A percentile compares a stretch with the other conserved stretches of the same genome.
phyloP scores from a whole-genome alignment of 345 rosid genomes.

The Camelina hispida region DNA sequence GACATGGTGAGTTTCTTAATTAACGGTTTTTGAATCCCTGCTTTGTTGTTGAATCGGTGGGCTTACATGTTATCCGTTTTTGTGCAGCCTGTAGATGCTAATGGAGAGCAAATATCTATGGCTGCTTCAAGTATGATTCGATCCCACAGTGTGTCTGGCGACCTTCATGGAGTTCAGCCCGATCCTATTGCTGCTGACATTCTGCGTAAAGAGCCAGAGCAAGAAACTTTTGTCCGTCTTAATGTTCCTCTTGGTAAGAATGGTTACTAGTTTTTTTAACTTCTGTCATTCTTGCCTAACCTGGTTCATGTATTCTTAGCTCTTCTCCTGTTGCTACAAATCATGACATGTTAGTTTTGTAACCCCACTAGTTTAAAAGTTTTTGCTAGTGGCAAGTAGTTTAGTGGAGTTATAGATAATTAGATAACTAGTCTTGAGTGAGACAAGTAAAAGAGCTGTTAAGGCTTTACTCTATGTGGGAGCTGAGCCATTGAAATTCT shows the following conservation, averaged over 20 bases:
- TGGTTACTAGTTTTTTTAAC: not conserved
- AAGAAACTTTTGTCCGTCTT: conserved; percentile 90
- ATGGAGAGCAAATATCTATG: conserved; percentile 62
- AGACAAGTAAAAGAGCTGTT: not conserved
- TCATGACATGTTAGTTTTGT: conserved; percentile 1
- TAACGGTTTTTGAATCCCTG: not conserved
- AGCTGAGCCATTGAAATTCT: conserved; percentile 14
- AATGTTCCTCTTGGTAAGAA: conserved; percentile 73
- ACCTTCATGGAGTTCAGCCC: conserved; percentile 97
- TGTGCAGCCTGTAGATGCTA: conserved; percentile 52
- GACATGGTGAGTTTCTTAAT: conserved; percentile 65
- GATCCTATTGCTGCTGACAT: conserved; percentile 99
- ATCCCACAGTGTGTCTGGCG: conserved; percentile 93
- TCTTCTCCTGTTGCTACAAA: conserved; percentile 4
- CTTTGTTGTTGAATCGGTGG: not conserved
- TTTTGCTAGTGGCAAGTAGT: conserved; percentile 14
- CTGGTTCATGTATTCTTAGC: not conserved
- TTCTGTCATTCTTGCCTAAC: not conserved
- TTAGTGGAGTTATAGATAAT: conserved; percentile 15
- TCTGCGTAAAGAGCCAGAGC: conserved; percentile 98
- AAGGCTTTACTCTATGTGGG: conserved; percentile 11
- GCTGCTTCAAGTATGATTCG: conserved; percentile 87
- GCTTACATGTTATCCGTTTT: not conserved
- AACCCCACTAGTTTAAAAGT: not conserved
- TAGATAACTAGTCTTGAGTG: not conserved